Evolutionary conservation across 2,329 filamentous ascomycete species (phyloP), one percentile per base, ranked within the genome.

Genomic region (Talaromyces funiculosus): DNA sequence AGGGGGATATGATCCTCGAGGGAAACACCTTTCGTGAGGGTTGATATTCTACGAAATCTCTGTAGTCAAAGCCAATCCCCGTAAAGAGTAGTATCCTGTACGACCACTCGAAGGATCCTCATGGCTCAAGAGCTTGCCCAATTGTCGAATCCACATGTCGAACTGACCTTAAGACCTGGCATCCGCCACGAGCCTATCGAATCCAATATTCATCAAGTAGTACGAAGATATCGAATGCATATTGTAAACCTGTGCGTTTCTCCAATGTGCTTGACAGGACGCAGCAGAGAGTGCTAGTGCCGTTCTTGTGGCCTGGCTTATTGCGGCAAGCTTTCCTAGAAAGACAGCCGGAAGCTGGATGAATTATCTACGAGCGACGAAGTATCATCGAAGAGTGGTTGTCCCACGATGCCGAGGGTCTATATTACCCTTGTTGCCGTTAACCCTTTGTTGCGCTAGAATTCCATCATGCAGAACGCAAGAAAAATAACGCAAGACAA

Each of bases 301-400:
- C 20, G 24, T 24, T 9, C 10, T 18, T 18, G 16, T 26, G 53
- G 38, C 38, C 42, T 31, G 22, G 43, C 26, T 59, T 33, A 4
- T 31, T 10, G 31, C 24, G 22, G 14, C 31, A n/a, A 18, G 16
- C 56, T 31, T 20, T 33, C 14, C 40, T 8, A 20, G 22, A 42
- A n/a, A 37, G 33, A 51, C 12, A 45, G 42, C 42, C 42, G 42
- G 7, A 37, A 37, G n/a, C 26, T 33, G 18, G 31, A 22, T 26
- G 8, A 12, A 37, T 37, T 61, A 61, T 61, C 60, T 61, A 61
- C 60, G 31, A 51, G 45, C 33, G 47, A 43, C 58, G n/a, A 57
- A 31, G 18, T 12, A 42, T 59, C 45, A 35, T 38, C 20, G 9
- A 38, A 45, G 26, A 26, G 35, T n/a, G 6, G 26, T 54, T 37